Evolutionary conservation across 148 eudicot genomes (phyloP).

Genomic region (Fallopia convolvulus): DNA sequence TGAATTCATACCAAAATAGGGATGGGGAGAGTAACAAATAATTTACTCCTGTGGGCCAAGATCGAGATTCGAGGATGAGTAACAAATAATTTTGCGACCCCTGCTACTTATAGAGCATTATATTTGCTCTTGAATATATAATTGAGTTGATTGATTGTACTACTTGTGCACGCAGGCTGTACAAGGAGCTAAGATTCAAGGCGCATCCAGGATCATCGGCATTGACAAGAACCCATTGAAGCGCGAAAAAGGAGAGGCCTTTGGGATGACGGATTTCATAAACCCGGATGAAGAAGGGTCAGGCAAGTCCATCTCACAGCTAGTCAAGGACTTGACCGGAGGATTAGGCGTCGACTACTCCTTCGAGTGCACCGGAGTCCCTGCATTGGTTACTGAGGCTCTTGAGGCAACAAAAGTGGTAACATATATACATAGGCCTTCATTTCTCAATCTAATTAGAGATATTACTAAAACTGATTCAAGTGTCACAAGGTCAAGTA

Average conservation of each 20-base stretch:
- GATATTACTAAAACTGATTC: no score
- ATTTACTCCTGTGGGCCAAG: no score
- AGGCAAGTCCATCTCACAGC: conserved; percentile 31
- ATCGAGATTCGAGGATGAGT: no score
- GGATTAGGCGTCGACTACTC: conserved; percentile 46
- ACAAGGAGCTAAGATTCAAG: conserved; percentile 39
- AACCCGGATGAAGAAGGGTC: conserved; percentile 26
- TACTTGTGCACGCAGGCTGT: conserved; percentile 22
- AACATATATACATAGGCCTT: no score
- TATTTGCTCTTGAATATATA: no score
- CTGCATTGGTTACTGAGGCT: conserved; percentile 32
- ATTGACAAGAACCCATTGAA: conserved; percentile 21
- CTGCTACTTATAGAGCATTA: no score
- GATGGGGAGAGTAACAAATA: no score
- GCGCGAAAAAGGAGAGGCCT: conserved; percentile 14
- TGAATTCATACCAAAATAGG: no score
- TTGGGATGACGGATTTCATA: conserved; percentile 52
- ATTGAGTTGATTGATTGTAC: no score
- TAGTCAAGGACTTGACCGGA: conserved; percentile 36
- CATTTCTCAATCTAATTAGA: no score
- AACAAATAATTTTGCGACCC: no score
- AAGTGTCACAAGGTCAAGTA: no score
- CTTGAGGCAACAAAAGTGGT: conserved; percentile 44
- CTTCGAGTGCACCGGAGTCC: conserved; percentile 48
- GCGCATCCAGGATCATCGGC: conserved; percentile 45